A percentile compares a stretch with the other conserved stretches of the same genome.
Conservation (phyloP, 768 basidiomycete species). For the Harrya chromipes region DNA sequence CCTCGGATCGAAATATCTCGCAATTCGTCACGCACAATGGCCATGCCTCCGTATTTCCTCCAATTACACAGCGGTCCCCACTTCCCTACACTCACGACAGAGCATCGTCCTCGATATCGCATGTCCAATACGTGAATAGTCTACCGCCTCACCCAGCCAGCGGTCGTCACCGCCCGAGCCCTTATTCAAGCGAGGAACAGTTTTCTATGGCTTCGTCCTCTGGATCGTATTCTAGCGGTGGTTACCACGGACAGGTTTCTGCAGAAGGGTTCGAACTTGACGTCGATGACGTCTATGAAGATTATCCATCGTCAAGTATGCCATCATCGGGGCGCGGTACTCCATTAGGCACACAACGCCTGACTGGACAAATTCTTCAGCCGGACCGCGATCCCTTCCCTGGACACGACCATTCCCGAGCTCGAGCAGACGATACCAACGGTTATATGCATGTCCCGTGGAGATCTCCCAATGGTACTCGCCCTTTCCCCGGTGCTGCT, state of each 20-base stretch:
- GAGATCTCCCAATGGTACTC: slow-evolving; percentile 49
- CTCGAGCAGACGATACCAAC: slow-evolving; percentile 66
- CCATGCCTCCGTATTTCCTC: slow-evolving; percentile 41
- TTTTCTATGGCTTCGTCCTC: slow-evolving; percentile 29
- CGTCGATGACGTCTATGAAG: slow-evolving; percentile 73
- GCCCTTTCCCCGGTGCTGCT: slow-evolving; percentile 31
- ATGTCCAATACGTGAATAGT: slow-evolving; percentile 29
- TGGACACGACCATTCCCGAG: slow-evolving; percentile 54
- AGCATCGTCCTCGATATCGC: slow-evolving; percentile 34
- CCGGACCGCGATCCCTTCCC: slow-evolving; percentile 50
- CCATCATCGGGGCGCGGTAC: slow-evolving; percentile 70
- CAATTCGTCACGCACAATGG: slow-evolving; percentile 43
- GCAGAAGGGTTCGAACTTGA: slow-evolving; percentile 73
- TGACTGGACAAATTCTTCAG: slow-evolving; percentile 56
- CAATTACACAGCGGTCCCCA: slow-evolving; percentile 32
- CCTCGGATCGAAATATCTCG: slow-evolving; percentile 59
- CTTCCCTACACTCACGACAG: slow-evolving; percentile 37
- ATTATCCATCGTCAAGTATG: slow-evolving; percentile 53
- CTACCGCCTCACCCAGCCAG: slow-evolving; percentile 33
- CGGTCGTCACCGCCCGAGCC: slow-evolving; percentile 34
- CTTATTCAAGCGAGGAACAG: slow-evolving; percentile 41
- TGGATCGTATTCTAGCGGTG: slow-evolving; percentile 26
- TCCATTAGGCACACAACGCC: slow-evolving; percentile 58
- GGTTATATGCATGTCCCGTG: slow-evolving; percentile 64
- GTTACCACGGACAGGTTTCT: slow-evolving; percentile 42